Evolutionary conservation across 345 rosid species (phyloP), one percentile per base, ranked within the genome.

Genomic region (Aegle marmelos): DNA sequence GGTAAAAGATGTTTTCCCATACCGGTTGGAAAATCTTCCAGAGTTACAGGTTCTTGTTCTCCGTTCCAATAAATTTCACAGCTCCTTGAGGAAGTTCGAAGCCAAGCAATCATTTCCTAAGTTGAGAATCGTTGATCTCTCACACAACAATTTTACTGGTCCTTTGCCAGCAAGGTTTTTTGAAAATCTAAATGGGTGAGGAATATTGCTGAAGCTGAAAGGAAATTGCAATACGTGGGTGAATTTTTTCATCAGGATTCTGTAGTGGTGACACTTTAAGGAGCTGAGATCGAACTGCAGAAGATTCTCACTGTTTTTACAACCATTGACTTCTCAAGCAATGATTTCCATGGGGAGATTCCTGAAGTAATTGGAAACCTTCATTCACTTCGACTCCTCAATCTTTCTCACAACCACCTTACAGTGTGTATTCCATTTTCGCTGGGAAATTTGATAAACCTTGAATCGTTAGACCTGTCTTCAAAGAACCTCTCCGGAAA

Each of bases 281-380:
- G 85, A 33, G 5, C 6, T 16, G 1, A 37, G 17, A 27, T 74
- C 22, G 7, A 33, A 50, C 2, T 62, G 21, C 34, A 13, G 22
- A 61, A 37, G 30, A 69, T 82, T n/a, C 64, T 41, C 6, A 31
- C 30, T 19, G 9, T 68, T 22, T 68, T 81, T n/a, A 41, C 53
- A 6, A 70, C 61, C 27, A 39, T 82, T 62, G 76, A 82, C 33
- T 75, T 78, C 24, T 78, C 79, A 67, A 48, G 28, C 6, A 81
- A 81, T 11, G 9, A 34, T 2, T 76, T 80, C 10, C 19, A 41
- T 39, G 83, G 80, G 11, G 45, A 7, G 9, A 72, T 81, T 81
- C 70, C 74, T 6, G 21, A 61, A 4, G 22, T 22, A 13, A 54
- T 78, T 30, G 81, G 84, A 14, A 69, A 41, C 19, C 41, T 68